These are phyloP conservation scores for Licmophora abbreviata DNA, from an alignment of 108 stramenopile species.

Conservation along the genomic window DNA sequence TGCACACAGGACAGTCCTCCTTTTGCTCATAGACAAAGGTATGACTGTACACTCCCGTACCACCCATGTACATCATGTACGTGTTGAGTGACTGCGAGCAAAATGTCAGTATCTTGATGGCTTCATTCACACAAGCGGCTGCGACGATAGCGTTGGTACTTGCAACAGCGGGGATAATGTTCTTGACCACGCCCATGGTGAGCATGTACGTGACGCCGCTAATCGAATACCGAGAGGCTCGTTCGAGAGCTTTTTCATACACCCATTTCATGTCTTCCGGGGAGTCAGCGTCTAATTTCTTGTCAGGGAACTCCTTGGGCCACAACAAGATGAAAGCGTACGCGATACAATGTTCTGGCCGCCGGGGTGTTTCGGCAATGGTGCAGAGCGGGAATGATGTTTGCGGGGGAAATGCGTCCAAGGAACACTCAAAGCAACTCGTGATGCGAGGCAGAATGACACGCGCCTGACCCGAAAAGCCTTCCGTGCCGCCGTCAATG, in stretches of 20 bases:
- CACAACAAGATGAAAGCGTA: constrained; percentile 91
- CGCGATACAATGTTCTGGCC: constrained; percentile 98
- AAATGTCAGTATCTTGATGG: constrained; percentile 90
- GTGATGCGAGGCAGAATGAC: constrained; percentile 95
- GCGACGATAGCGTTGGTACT: constrained; percentile 98
- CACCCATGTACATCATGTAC: constrained; percentile 94
- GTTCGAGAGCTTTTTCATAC: constrained; percentile 77
- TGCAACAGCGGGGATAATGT: constrained; percentile 99
- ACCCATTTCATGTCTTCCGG: constrained; percentile 95
- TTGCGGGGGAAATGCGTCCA: constrained; percentile 96
- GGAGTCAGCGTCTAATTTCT: constrained; percentile 91
- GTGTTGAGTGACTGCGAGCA: constrained; percentile 90
- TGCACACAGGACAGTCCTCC: constrained; percentile 88
- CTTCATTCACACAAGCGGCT: constrained; percentile 93
- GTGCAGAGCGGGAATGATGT: constrained; percentile 93
- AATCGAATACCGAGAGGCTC: constrained; percentile 85
- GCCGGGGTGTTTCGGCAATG: constrained; percentile 97
- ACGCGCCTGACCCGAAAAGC: constrained; percentile 96
- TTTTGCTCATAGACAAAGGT: constrained; percentile 88
- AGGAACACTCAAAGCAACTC: constrained; percentile 95
- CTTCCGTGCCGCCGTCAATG: constrained; percentile 99
- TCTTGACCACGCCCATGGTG: constrained; percentile 98
- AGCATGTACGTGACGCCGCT: constrained; percentile 85
- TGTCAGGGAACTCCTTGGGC: constrained; percentile 88
- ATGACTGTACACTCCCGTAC: constrained; percentile 70